Base-by-base conservation (phyloP, 495 filamentous ascomycete species). In the Neurospora sp. region DNA sequence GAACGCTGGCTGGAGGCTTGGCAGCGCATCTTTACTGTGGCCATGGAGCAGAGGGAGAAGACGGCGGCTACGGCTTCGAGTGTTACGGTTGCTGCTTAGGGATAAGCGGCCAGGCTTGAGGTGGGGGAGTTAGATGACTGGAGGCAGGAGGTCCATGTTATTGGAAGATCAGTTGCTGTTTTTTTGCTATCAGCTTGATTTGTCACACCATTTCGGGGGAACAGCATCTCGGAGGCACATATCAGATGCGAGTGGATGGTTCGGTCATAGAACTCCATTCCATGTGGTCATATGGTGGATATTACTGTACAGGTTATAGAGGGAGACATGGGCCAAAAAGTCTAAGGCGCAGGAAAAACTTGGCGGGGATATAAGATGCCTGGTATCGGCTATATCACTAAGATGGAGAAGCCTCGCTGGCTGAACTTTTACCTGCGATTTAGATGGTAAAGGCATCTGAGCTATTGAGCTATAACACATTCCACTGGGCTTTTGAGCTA, bases 1-100 rank as follows among this genome's bases (percentile, higher is more conserved):
- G 88, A 90, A 79, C 82, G 82, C 76, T 96, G 93, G 92, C 82
- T 96, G 69, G 91, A 92, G 59, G 83, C 93, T 34, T 94, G 86
- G 86, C 85, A 87, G 71, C 81, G 79, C 24, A 82, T 89, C 1
- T 88, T 89, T 72, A 73, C 76, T 0, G 77, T 83, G 71, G 83
- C 75, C 1, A 71, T 75, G 76, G 79, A 81, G 71, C 73, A 19
- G 5, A 71, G 74, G 42, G 76, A 78, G 69, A 81, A 76, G 74
- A 73, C 71, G 71, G 73, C 72, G 36, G 66, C 62, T 15, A 73
- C 37, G 38, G 40, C 38, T 17, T 31, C 45, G 15, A 48, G 13
- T 11, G 39, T 31, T 36, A 24, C 36, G 71, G 38, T 19, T 37
- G 42, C 39, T 24, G 24, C 37, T 17, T 43, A 69, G 70, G 13